Conservation (phyloP, 1,284 basidiomycete species). For the Cryptococcus jaspeensis region DNA sequence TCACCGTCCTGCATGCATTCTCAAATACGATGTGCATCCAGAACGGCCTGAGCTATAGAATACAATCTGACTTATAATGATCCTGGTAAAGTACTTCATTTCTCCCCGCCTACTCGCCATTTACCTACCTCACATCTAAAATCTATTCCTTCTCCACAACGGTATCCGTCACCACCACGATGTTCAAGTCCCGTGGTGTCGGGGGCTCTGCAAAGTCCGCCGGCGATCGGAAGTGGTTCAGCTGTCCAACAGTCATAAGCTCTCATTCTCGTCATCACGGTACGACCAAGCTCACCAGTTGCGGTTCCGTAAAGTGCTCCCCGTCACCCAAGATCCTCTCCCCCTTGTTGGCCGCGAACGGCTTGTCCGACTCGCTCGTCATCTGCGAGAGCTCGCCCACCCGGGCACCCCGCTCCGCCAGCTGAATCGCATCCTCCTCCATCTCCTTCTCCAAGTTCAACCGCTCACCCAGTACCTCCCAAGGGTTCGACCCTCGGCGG, state of each 20-base stretch:
- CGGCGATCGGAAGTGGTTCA: constrained; percentile 24
- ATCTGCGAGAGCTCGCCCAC: constrained; percentile 6
- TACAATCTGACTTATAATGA: no score
- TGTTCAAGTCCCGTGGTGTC: constrained; percentile 22
- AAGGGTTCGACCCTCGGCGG: constrained; percentile 7
- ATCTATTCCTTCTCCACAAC: constrained; percentile 22
- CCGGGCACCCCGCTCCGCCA: neutral
- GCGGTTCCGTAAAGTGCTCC: constrained; percentile 15
- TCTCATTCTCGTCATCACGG: neutral
- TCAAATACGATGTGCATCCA: no score
- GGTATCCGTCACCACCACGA: constrained; percentile 23
- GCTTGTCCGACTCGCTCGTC: constrained; percentile 5
- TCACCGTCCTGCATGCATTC: no score
- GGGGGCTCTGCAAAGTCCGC: constrained; percentile 13
- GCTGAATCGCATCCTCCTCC: neutral
- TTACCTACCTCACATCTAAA: neutral
- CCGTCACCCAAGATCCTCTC: constrained; percentile 17
- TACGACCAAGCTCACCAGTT: constrained; percentile 12
- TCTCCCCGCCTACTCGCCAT: no score
- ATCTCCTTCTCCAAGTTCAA: constrained; percentile 25
- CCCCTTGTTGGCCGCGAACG: constrained; percentile 27
- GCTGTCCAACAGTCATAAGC: constrained; percentile 5
- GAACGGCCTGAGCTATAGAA: no score
- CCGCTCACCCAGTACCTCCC: constrained; percentile 33
- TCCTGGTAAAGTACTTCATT: no score